These are phyloP conservation scores for Melastoma malabathricum DNA, from an alignment of 345 rosid genomes.

Conservation along the genomic window DNA sequence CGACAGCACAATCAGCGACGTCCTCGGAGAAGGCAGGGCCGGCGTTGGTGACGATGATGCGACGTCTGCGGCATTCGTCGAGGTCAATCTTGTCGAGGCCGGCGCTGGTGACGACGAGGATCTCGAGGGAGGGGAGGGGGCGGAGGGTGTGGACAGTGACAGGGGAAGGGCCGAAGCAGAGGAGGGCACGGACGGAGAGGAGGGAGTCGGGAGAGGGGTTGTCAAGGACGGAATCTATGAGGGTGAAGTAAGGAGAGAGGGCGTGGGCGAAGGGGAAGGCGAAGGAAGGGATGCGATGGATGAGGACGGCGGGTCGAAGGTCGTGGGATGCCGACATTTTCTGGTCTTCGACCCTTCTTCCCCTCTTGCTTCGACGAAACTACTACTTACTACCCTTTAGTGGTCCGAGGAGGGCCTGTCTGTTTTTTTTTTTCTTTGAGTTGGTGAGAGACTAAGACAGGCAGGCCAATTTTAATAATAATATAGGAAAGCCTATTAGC, in stretches of 20 bases:
- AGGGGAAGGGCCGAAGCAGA: slow-evolving; percentile 19
- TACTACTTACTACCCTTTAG: too few relatives aligned
- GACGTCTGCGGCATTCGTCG: slow-evolving; percentile 41
- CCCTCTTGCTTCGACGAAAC: too few relatives aligned
- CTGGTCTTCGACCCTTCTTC: background rate
- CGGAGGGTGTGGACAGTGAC: slow-evolving; percentile 15
- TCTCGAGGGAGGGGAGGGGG: slow-evolving; percentile 58
- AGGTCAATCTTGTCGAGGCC: slow-evolving; percentile 80
- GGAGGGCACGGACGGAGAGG: slow-evolving; percentile 16
- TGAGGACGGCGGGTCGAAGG: slow-evolving; percentile 12
- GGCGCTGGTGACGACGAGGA: slow-evolving; percentile 58
- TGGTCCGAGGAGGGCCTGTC: too few relatives aligned
- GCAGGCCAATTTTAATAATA: too few relatives aligned
- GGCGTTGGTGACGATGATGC: slow-evolving; percentile 23
- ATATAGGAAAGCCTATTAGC: too few relatives aligned
- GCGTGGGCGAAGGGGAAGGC: slow-evolving; percentile 1
- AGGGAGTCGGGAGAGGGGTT: slow-evolving; percentile 15
- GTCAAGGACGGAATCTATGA: slow-evolving; percentile 20
- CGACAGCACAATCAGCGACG: slow-evolving; percentile 29
- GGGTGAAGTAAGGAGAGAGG: slow-evolving; percentile 1
- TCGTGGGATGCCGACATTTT: background rate
- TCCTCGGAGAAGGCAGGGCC: slow-evolving; percentile 26
- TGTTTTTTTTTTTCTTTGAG: too few relatives aligned
- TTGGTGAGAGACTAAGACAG: too few relatives aligned
- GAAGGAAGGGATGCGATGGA: slow-evolving; percentile 18